These are phyloP conservation scores for Puccinia triticina DNA, from an alignment of 1,284 basidiomycete genomes.

Conservation along the genomic window DNA sequence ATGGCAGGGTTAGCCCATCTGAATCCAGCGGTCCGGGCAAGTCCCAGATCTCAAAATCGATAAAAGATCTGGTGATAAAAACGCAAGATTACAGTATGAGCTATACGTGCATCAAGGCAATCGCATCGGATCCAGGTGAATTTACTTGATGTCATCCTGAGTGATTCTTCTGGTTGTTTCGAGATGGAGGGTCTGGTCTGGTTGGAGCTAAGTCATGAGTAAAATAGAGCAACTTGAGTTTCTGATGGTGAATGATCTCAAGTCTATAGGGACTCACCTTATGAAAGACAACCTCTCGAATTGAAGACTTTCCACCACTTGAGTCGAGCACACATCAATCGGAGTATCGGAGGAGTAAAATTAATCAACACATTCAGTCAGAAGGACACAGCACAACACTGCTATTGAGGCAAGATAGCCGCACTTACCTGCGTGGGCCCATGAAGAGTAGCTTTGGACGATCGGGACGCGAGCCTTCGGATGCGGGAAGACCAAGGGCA, in stretches of 20 bases:
- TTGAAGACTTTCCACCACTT: constrained; percentile 90
- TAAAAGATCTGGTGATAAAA: constrained; percentile 70
- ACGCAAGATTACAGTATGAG: constrained; percentile 40
- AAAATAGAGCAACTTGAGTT: not conserved
- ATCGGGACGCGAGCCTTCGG: constrained; percentile 29
- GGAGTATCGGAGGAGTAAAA: not conserved
- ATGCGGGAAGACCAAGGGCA: not conserved
- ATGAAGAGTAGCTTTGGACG: constrained; percentile 71
- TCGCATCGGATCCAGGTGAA: constrained; percentile 38
- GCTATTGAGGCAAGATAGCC: not conserved
- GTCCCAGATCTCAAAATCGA: constrained; percentile 93
- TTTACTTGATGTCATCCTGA: constrained; percentile 77
- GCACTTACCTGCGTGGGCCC: constrained; percentile 72
- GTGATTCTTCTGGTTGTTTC: constrained; percentile 79
- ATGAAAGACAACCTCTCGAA: constrained; percentile 87
- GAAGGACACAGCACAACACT: too few relatives aligned
- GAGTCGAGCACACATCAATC: constrained; percentile 40
- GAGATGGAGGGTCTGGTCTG: constrained; percentile 88
- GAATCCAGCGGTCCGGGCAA: constrained; percentile 70
- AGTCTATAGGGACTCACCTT: constrained; percentile 58
- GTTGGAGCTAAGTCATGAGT: constrained; percentile 63
- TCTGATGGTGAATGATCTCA: not conserved
- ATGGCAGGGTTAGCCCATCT: constrained; percentile 51
- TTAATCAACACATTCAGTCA: constrained; percentile 19
- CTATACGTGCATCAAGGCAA: constrained; percentile 13